Evolutionary conservation across 192 early-diverging fungal genomes (phyloP).

Genomic region (Coemansia sp.): DNA sequence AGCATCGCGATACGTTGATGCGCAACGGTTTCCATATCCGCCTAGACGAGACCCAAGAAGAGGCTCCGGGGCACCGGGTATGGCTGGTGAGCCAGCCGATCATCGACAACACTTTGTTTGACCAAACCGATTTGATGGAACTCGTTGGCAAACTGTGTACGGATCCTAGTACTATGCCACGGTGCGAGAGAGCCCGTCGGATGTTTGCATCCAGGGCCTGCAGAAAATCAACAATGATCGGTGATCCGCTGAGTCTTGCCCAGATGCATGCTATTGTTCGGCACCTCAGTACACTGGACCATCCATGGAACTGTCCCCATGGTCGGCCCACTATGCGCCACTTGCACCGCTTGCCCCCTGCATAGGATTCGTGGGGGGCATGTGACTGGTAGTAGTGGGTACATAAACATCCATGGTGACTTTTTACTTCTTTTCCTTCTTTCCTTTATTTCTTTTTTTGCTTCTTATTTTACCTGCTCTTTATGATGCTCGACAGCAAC

Average conservation of each 20-base stretch:
- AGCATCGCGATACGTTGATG: constrained; percentile 63
- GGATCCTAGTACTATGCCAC: constrained; percentile 58
- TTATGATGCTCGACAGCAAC: constrained; percentile 9
- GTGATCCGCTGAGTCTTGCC: constrained; percentile 64
- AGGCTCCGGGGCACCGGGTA: constrained; percentile 60
- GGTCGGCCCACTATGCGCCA: constrained; percentile 95
- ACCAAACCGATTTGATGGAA: constrained; percentile 55
- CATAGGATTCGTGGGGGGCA: neutral
- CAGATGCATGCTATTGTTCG: constrained; percentile 81
- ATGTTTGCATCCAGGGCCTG: constrained; percentile 93
- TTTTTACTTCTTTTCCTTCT: neutral
- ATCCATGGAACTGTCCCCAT: constrained; percentile 99
- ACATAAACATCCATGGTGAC: no score
- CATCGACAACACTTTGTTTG: constrained; percentile 74
- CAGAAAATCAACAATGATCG: constrained; percentile 90
- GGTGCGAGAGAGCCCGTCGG: constrained; percentile 66
- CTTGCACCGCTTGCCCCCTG: constrained; percentile 56
- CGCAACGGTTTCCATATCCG: constrained; percentile 82
- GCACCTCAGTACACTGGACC: constrained; percentile 82
- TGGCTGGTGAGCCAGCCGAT: constrained; percentile 71
- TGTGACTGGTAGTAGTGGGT: no score
- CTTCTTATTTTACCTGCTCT: neutral
- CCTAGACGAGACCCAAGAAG: constrained; percentile 61
- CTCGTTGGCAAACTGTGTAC: constrained; percentile 40
- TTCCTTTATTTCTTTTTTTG: constrained; percentile 4